Base-by-base conservation (phyloP, 208 protist species). In the Wallacemonas sp. region DNA sequence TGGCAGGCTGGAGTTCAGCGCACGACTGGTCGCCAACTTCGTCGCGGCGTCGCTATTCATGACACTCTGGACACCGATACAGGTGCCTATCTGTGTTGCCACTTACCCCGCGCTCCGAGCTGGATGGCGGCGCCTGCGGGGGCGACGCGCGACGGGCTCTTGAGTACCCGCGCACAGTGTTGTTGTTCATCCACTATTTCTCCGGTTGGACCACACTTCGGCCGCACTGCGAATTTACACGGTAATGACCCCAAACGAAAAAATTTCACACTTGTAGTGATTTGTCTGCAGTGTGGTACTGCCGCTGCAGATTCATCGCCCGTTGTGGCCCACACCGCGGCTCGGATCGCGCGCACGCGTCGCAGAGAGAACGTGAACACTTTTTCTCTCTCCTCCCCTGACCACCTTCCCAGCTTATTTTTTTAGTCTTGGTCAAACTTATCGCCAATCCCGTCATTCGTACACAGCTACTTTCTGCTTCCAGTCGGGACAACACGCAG, bases 31-130 rank as follows among this genome's bases (percentile, higher is more conserved):
- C 0, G 76, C 77, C 1, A 81, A 88, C 55, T 88, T 85, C 33
- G 76, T 68, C n/a, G 68, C 75, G 15, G 78, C 82, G 0, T 88
- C 82, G 0, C 13, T 83, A 5, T 79, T 88, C 24, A 83, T 88
- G 82, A 66, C 74, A 2, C 37, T 85, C 1, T 73, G 37, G 41
- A 85, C 82, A 13, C 82, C 82, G 1, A 12, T 88, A 17, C 70
- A 88, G 58, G 12, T 88, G 8, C 82, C 82, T 1, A 10, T 88
- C 15, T 71, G 65, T 37, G 46, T 84, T 41, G 78, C 75, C 13
- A 78, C 67, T 5, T 88, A 82, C 41, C 78, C 78, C 0, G 30
- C 50, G 9, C 50, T 57, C 3, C 24, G 50, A 19, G 38, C 12
- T 26, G 50, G 50, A 6, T 57, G 50, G 50, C 30, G 6, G 8